Evolutionary conservation across 257 asterid genomes (phyloP).

Genomic region (Solanum lignicaule): DNA sequence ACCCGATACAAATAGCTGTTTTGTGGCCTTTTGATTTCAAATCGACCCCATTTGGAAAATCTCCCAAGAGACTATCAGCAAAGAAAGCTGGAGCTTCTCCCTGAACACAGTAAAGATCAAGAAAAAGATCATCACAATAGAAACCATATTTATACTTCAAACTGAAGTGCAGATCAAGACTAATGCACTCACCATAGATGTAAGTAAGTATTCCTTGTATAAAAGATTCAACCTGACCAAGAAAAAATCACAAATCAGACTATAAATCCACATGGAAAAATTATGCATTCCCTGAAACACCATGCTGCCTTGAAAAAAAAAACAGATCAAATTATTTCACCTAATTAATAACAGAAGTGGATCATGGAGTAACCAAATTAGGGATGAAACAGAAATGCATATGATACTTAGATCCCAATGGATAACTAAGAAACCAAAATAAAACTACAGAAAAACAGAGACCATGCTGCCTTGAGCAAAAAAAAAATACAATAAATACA

Average conservation of each 20-base stretch:
- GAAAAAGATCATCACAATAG: constrained; percentile 8
- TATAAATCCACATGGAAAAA: neutral
- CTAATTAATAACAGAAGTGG: neutral
- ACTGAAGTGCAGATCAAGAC: neutral
- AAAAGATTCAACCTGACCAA: constrained; percentile 33
- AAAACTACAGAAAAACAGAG: neutral
- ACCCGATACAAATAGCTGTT: constrained; percentile 33
- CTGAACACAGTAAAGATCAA: constrained; percentile 27
- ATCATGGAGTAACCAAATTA: constrained; percentile 4
- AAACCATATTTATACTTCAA: neutral
- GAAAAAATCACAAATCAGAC: constrained; percentile 9
- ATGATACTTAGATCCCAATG: constrained; percentile 10
- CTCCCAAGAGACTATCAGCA: constrained; percentile 36
- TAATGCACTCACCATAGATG: constrained; percentile 52
- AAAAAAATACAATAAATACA: neutral
- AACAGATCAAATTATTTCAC: neutral
- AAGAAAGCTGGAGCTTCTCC: constrained; percentile 90
- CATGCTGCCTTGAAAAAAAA: neutral
- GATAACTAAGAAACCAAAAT: constrained; percentile 1
- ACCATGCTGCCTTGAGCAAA: neutral
- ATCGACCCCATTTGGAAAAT: constrained; percentile 23
- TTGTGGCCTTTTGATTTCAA: constrained; percentile 33
- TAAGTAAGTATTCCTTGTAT: constrained; percentile 18
- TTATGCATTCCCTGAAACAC: neutral
- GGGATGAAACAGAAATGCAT: constrained; percentile 2